Evolutionary conservation across 192 early-diverging fungal species (phyloP), one percentile per base, ranked within the genome.

Genomic region (Dissophora ornata): DNA sequence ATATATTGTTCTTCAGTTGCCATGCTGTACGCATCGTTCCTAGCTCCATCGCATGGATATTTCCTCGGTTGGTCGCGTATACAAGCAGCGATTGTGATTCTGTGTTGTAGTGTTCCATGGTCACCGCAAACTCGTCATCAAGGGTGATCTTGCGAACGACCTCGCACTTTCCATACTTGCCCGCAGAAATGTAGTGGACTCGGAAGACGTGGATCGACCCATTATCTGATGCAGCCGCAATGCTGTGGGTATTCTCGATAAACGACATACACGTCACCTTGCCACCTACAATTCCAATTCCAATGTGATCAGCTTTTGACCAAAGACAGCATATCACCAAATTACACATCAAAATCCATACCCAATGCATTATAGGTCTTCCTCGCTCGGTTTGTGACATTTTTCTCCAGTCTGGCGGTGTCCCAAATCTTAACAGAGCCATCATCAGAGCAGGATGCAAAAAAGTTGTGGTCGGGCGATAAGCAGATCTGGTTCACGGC

Each of bases 401-500:
- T 97, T 49, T 91, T 93, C 52, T 93, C 92, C 21, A 97, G 80
- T 28, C 92, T 82, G 1, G 75, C 85, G 30, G 84, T 85, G 77
- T 98, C 96, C 90, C 95, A 98, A 53, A 95, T 87, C 54, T 89
- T 89, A 15, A 93, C 84, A 2, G 87, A 88, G 28, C 93, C 94
- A 71, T 97, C 95, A 29, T 92, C 89, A 19, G 94, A 93, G 44
- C 89, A 94, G 0, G 94, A 89, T 11, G 91, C 90, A 79, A 98
- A 91, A 42, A 92, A 80, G 4, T 84, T 82, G 21, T 89, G 89
- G 70, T 94, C 92, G 13, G 85, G 85, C 3, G 92, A 89, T 1
- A 93, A 83, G 0, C 77, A 83, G 8, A 96, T 73, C 49, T 90
- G 87, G 24, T 89, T 90, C 18, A 97, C 83, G 2, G 90, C 62